A percentile compares a stretch with the other conserved stretches of the same genome.
Evolutionary conservation across 2,329 filamentous ascomycete genomes (phyloP).

Genomic region (Apiospora malaysiana): DNA sequence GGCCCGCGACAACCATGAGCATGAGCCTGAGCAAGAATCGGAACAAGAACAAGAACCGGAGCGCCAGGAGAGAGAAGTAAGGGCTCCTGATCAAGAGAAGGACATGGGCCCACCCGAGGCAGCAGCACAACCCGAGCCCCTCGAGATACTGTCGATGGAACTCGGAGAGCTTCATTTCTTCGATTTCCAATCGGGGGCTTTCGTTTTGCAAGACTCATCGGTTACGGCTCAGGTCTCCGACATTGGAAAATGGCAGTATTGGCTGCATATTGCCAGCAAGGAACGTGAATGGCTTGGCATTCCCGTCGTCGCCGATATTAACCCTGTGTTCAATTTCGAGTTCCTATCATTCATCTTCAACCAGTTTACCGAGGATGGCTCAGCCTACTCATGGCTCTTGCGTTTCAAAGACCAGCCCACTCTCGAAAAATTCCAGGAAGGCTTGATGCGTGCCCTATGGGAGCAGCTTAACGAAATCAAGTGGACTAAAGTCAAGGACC

Average conservation of each 20-base stretch:
- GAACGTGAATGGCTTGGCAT: slow-evolving; percentile 88
- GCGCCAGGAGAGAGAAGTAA: slow-evolving; percentile 38
- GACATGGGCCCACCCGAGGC: slow-evolving; percentile 52
- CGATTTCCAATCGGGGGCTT: slow-evolving; percentile 86
- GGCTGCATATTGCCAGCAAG: slow-evolving; percentile 81
- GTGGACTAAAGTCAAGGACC: slow-evolving; percentile 91
- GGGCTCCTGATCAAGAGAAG: slow-evolving; percentile 29
- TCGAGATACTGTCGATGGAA: slow-evolving; percentile 77
- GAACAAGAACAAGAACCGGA: slow-evolving; percentile 47
- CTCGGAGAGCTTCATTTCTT: slow-evolving; percentile 89
- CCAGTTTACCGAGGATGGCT: slow-evolving; percentile 86
- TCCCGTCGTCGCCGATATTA: slow-evolving; percentile 85
- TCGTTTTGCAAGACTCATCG: slow-evolving; percentile 77
- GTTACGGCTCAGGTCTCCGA: slow-evolving; percentile 84
- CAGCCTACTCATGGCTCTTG: slow-evolving; percentile 93
- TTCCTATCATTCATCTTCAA: slow-evolving; percentile 99
- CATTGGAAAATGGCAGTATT: slow-evolving; percentile 91
- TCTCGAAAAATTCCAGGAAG: slow-evolving; percentile 88
- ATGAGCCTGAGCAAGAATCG: slow-evolving; percentile 51
- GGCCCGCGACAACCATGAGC: slow-evolving; percentile 47
- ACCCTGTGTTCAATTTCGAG: slow-evolving; percentile 98
- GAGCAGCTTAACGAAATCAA: slow-evolving; percentile 94
- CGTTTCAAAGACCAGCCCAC: slow-evolving; percentile 85
- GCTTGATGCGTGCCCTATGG: slow-evolving; percentile 94
- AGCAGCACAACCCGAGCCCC: slow-evolving; percentile 70